Conservation (phyloP, 768 basidiomycete species). For the Psilocybe azurescens region DNA sequence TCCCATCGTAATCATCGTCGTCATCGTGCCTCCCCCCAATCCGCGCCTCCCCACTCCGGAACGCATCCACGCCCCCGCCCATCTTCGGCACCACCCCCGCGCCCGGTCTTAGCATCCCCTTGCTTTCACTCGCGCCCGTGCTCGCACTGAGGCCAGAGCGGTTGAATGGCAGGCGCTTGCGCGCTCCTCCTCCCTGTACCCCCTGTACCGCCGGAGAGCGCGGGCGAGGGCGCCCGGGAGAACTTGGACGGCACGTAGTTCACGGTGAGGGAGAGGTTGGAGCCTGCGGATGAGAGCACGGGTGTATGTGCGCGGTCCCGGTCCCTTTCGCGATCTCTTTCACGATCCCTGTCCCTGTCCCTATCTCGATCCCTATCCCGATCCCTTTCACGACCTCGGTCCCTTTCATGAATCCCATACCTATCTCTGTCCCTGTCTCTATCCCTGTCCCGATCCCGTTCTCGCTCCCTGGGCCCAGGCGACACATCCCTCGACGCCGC, state of each 20-base stretch:
- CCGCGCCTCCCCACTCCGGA: constrained; percentile 53
- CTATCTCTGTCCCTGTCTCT: too few species aligned
- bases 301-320: not conserved
- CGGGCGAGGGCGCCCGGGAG: constrained; percentile 22
- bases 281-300: constrained; percentile 11
- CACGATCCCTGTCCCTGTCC: too few species aligned
- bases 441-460: too few species aligned
- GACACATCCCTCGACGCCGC: too few species aligned
- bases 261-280: constrained; percentile 29
- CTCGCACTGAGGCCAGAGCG: too few species aligned
- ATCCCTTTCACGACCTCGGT: too few species aligned
- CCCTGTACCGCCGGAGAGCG: constrained; percentile 21
- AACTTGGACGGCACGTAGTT: constrained; percentile 35
- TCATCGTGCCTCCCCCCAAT: constrained; percentile 46
- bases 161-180: not conserved
- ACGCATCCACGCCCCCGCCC: constrained; percentile 79
- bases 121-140: constrained; percentile 9
- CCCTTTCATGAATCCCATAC: too few species aligned
- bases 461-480: too few species aligned
- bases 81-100: constrained; percentile 55
- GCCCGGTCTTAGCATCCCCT: constrained; percentile 20
- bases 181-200: not conserved
- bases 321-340: too few species aligned
- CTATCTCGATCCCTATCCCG: too few species aligned
- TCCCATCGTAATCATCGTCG: constrained; percentile 17